Evolutionary conservation across 1,139 yeast species (phyloP).

Genomic region (Yamadazyma dendronema): DNA sequence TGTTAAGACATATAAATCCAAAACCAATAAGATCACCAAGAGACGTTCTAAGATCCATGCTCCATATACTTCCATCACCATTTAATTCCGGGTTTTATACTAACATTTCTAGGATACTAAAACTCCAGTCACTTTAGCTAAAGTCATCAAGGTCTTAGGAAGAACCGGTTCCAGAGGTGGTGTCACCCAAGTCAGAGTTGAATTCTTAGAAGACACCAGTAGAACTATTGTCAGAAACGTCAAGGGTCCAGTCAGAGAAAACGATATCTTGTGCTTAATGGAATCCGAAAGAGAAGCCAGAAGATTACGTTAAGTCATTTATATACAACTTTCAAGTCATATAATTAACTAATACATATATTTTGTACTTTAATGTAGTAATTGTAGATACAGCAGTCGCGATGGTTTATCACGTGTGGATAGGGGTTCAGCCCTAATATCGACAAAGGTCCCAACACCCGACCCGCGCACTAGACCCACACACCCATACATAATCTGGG

Average conservation of each 20-base stretch:
- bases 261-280: slow-evolving; percentile 98
- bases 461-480: too few species aligned
- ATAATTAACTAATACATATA: slow-evolving; percentile 8
- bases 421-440: slow-evolving; percentile 9
- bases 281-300: slow-evolving; percentile 99
- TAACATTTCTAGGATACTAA: slow-evolving; percentile 59
- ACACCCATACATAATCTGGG: too few species aligned
- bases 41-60: too few species aligned
- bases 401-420: slow-evolving; percentile 6
- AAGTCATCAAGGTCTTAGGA: slow-evolving; percentile 98
- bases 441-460: too few species aligned
- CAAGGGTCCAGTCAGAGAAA: slow-evolving; percentile 99
- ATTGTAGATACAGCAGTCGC: not conserved
- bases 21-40: too few species aligned
- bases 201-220: slow-evolving; percentile 96
- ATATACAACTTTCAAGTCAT: too few species aligned
- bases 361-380: slow-evolving; percentile 4
- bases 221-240: slow-evolving; percentile 99
- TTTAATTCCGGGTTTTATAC: slow-evolving; percentile 6
- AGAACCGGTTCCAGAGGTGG: slow-evolving; percentile 99
- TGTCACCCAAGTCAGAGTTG: slow-evolving; percentile 99
- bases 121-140: slow-evolving; percentile 98
- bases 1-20: too few species aligned
- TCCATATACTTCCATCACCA: not conserved
- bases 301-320: slow-evolving; percentile 46